These are phyloP conservation scores for Hyaloscypha finlandica DNA, from an alignment of 495 filamentous ascomycete species.

Conservation along the genomic window DNA sequence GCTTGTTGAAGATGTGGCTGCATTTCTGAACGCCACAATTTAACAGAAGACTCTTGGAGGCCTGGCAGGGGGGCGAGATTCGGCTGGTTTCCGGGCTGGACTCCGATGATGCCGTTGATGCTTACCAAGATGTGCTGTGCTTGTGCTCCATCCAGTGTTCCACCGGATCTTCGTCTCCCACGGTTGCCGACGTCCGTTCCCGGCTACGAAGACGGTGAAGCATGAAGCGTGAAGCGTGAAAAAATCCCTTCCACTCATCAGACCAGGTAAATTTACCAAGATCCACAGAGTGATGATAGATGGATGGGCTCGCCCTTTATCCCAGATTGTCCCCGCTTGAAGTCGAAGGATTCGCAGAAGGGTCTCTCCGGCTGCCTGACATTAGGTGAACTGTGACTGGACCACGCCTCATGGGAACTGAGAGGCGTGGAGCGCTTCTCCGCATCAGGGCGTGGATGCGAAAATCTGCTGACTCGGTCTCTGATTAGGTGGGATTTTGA, in stretches of 20 bases:
- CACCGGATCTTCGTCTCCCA: neutral
- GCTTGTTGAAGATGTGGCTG: too few relatives aligned
- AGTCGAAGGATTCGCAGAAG: neutral
- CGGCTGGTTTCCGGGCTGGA: conserved; percentile 4
- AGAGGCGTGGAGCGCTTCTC: neutral
- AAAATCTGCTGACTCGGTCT: neutral
- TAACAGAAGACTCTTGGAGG: too few relatives aligned
- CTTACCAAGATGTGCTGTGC: neutral
- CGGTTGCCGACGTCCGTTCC: neutral
- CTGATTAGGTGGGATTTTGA: neutral
- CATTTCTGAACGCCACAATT: neutral
- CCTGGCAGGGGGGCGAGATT: neutral
- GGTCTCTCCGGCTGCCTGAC: neutral
- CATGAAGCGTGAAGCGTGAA: neutral
- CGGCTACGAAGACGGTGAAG: neutral
- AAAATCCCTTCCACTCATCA: conserved; percentile 1
- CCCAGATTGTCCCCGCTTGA: neutral
- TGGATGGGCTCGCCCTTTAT: neutral
- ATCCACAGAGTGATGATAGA: conserved; percentile 1
- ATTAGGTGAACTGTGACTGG: neutral
- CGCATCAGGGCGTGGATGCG: neutral
- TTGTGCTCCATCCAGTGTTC: neutral
- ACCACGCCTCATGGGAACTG: neutral
- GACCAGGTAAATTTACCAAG: conserved; percentile 13
- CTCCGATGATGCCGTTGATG: neutral